Base-by-base conservation (phyloP, 805 yeast genomes). In the Candida oleophila region DNA sequence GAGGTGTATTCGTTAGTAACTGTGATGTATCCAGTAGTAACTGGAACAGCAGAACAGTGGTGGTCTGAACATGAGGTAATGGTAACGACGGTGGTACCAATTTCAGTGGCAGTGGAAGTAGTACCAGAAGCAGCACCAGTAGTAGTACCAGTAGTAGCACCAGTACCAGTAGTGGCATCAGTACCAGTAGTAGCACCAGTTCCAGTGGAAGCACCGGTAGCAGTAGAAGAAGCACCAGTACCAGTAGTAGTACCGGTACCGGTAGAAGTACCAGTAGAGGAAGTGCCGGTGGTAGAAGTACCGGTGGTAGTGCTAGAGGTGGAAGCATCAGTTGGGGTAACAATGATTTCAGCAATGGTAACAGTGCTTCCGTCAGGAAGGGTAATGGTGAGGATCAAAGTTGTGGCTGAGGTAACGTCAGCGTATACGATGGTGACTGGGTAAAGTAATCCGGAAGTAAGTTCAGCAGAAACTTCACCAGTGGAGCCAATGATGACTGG, bases 1-100 rank as follows among this genome's bases (percentile, higher is more conserved):
- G 48, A 38, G 46, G 61, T 55, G 16, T 48, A 42, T 61, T 61
- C 63, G 46, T 57, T 60, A 48, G 68, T 66, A 48, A 66, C 61
- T 41, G 69, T 65, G 54, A 68, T 65, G 40, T 64, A 49, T 59
- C 71, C 71, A 42, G 73, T 67, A 53, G 71, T 66, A 43, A 60
- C 65, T 35, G 63, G 56, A 19, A 44, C 51, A 28, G 55, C 50
- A 15, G 49, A 36, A 57, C 75, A 70, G 45, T 49, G 53, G 56
- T 66, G 42, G 47, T 59, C 60, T 11, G 61, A 53, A 55, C 74
- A 69, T 35, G 71, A 64, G 40, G 74, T 67, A 50, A 66, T 56
- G 47, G 73, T 68, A 35, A 66, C 57, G 41, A 65, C 64, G 30
- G 71, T 62, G 47, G 68, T 63, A 5, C 53, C 49, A 22, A 55